Conservation (phyloP, 2,329 filamentous ascomycete genomes). For the Cercospora citrullina region DNA sequence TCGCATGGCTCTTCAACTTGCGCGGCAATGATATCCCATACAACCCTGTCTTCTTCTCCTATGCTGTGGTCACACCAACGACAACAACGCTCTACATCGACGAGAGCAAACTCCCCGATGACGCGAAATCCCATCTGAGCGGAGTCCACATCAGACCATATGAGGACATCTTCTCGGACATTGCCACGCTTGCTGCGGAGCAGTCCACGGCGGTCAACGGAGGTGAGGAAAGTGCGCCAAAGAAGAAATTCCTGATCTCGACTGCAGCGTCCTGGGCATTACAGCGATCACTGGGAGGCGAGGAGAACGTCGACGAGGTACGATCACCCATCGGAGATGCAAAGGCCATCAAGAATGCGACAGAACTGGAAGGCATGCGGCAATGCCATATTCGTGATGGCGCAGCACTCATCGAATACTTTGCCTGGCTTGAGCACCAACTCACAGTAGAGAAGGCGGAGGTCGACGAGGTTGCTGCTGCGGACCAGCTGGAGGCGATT, state of each 20-base stretch:
- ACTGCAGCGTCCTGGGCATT: slow-evolving; percentile 92
- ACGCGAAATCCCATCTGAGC: slow-evolving; percentile 69
- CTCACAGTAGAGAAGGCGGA: slow-evolving; percentile 66
- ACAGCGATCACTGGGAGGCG: slow-evolving; percentile 80
- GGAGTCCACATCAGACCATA: slow-evolving; percentile 80
- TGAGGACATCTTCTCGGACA: slow-evolving; percentile 74
- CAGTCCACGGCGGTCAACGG: slow-evolving; percentile 26
- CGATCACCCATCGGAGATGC: slow-evolving; percentile 85
- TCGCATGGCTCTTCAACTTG: slow-evolving; percentile 98
- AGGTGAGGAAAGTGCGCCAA: slow-evolving; percentile 36
- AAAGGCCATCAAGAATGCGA: slow-evolving; percentile 92
- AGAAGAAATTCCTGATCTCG: slow-evolving; percentile 76
- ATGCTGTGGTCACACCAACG: slow-evolving; percentile 78
- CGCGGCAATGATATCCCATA: slow-evolving; percentile 94
- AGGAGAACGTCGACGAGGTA: slow-evolving; percentile 79
- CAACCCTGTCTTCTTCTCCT: slow-evolving; percentile 98
- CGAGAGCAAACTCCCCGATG: slow-evolving; percentile 69
- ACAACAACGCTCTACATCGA: slow-evolving; percentile 82
- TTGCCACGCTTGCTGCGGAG: slow-evolving; percentile 61
- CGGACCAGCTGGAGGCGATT: slow-evolving; percentile 81
- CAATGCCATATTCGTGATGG: slow-evolving; percentile 92
- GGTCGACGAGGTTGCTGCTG: slow-evolving; percentile 86
- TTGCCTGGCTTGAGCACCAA: slow-evolving; percentile 94
- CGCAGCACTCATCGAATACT: slow-evolving; percentile 85
- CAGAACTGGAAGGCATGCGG: slow-evolving; percentile 88